These are phyloP conservation scores for Pestalotiopsis fici DNA, from an alignment of 2,329 filamentous ascomycete genomes.

Conservation along the genomic window DNA sequence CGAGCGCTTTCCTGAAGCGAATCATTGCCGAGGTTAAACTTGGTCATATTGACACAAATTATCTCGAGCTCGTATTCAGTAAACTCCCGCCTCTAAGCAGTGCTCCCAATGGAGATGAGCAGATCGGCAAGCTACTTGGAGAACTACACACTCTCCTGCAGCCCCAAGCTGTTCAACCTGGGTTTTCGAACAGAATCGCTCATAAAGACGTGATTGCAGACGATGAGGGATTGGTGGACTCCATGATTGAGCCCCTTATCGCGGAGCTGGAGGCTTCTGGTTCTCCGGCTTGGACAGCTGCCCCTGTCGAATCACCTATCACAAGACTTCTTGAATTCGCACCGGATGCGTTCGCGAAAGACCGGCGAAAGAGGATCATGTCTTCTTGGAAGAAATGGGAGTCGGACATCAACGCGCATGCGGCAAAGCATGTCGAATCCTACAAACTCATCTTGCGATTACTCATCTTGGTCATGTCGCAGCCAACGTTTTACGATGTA, in stretches of 20 bases:
- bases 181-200: background rate
- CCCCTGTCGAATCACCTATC: conserved; percentile 20
- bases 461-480: conserved; percentile 27
- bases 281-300: conserved; percentile 23
- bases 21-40: conserved; percentile 18
- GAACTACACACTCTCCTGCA: background rate
- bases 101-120: background rate
- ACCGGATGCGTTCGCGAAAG: conserved; percentile 25
- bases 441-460: conserved; percentile 24
- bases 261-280: conserved; percentile 22
- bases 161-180: too few species aligned
- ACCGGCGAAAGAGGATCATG: conserved; percentile 31
- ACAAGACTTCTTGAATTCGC: conserved; percentile 26
- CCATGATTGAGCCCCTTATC: conserved; percentile 22
- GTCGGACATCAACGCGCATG: conserved; percentile 17
- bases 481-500: conserved; percentile 33
- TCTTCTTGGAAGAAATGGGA: conserved; percentile 30
- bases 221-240: conserved; percentile 17
- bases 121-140: background rate
- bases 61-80: conserved; percentile 25
- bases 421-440: conserved; percentile 20
- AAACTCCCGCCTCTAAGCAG: conserved; percentile 14
- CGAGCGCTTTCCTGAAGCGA: conserved; percentile 22
- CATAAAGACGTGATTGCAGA: background rate
- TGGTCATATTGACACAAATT: conserved; percentile 15